Percentiles rank a stretch among this genome's conserved stretches.
Conservation (phyloP, 192 early-diverging fungal species). For the Podila clonocystis region DNA sequence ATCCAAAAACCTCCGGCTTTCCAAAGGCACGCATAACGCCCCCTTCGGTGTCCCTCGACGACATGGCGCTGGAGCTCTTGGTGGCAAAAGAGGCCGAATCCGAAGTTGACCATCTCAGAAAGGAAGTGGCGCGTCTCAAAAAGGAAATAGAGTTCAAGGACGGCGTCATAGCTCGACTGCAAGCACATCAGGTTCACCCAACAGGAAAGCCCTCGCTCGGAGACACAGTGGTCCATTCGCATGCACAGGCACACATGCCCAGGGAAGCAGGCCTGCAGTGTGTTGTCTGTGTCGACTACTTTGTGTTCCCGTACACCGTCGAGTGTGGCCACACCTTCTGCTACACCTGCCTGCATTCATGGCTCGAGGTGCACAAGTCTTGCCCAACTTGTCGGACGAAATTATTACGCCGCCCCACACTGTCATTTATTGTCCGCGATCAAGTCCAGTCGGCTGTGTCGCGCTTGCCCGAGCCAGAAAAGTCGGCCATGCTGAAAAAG, state of each 20-base stretch:
- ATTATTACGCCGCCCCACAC: constrained; percentile 28
- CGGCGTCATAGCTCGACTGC: constrained; percentile 32
- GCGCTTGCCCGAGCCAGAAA: constrained; percentile 26
- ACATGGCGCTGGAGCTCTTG: constrained; percentile 29
- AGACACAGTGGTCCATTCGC: constrained; percentile 1
- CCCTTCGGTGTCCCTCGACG: not conserved
- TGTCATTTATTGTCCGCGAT: constrained; percentile 48
- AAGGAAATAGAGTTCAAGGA: constrained; percentile 49
- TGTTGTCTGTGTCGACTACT: constrained; percentile 49
- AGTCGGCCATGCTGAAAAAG: constrained; percentile 4
- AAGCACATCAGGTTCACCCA: not conserved
- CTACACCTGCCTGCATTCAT: constrained; percentile 46
- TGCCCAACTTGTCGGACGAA: constrained; percentile 53
- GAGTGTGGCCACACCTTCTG: constrained; percentile 56
- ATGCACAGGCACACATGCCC: no score
- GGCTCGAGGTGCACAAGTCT: constrained; percentile 47
- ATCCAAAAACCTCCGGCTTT: not conserved
- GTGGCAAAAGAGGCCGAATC: constrained; percentile 32
- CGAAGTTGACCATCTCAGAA: constrained; percentile 34
- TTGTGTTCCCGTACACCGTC: constrained; percentile 46
- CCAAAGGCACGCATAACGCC: not conserved
- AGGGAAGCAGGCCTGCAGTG: constrained; percentile 34
- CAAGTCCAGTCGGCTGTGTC: constrained; percentile 45
- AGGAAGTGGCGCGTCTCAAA: constrained; percentile 26
- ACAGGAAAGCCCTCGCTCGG: not conserved